Percentiles rank a stretch among this genome's conserved stretches.
Evolutionary conservation across 208 protist genomes (phyloP).

Genomic region (Trypanosomatidae sp.): DNA sequence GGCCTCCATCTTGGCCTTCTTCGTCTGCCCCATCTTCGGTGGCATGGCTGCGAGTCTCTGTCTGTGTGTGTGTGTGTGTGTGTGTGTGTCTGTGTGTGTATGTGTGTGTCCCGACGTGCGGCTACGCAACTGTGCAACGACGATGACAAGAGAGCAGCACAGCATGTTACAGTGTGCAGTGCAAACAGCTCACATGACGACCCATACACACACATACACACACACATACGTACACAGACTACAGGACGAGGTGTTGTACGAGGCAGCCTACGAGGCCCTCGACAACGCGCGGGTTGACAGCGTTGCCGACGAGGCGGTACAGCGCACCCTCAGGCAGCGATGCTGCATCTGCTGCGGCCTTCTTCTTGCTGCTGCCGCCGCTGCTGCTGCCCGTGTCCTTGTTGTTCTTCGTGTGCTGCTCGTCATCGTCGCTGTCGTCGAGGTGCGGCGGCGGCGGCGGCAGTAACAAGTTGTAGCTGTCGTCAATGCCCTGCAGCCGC

Average conservation of each 20-base stretch:
- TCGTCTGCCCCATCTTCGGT: slow-evolving; percentile 52
- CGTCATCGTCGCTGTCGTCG: no score
- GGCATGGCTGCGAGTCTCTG: slow-evolving; percentile 15
- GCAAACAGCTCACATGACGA: not conserved
- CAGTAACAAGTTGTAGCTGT: no score
- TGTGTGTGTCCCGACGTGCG: slow-evolving; percentile 1
- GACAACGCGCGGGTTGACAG: slow-evolving; percentile 65
- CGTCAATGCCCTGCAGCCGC: slow-evolving; percentile 52
- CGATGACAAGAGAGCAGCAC: not conserved
- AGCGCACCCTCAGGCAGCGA: slow-evolving; percentile 11
- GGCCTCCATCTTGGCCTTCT: slow-evolving; percentile 63
- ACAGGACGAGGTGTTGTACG: no score
- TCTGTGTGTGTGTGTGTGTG: not conserved
- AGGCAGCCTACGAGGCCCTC: slow-evolving; percentile 29
- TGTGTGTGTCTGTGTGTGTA: slow-evolving; percentile 1
- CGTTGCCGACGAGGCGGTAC: slow-evolving; percentile 66
- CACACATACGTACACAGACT: slow-evolving; percentile 2
- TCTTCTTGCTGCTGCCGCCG: no score
- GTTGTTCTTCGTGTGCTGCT: no score
- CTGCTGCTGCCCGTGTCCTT: no score
- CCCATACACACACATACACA: slow-evolving; percentile 2
- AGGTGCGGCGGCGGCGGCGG: no score
- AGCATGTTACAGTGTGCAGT: not conserved
- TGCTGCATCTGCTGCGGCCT: no score
- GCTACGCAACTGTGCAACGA: no score